Evolutionary conservation across 352 stramenopile species (phyloP).

Genomic region (Globisporangium nodosum): DNA sequence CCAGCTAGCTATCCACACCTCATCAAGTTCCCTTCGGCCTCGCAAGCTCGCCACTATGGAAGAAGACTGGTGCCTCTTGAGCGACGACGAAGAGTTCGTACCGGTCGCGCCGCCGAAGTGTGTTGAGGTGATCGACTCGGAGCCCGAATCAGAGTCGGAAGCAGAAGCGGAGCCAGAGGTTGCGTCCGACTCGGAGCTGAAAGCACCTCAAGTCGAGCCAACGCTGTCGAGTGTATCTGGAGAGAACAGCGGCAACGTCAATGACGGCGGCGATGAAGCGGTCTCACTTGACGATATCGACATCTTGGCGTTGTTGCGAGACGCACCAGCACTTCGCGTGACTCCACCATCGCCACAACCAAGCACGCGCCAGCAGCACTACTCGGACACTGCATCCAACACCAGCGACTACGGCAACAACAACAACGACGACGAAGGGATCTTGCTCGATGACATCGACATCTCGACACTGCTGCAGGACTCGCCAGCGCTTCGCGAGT

Average conservation of each 20-base stretch:
- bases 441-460: slow-evolving; percentile 14
- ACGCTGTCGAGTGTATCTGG: too few relatives aligned
- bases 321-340: slow-evolving; percentile 7
- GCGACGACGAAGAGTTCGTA: slow-evolving; percentile 27
- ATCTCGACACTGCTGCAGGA: slow-evolving; percentile 25
- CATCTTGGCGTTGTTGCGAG: slow-evolving; percentile 21
- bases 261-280: not conserved
- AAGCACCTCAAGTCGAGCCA: too few relatives aligned
- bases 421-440: not conserved
- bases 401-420: not conserved
- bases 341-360: not conserved
- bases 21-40: not conserved
- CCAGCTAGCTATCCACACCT: not conserved
- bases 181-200: too few relatives aligned
- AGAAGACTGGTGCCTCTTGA: slow-evolving; percentile 60
- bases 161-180: not conserved
- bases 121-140: slow-evolving; percentile 17
- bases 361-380: too few relatives aligned
- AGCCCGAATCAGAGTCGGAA: slow-evolving; percentile 18
- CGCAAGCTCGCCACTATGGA: slow-evolving; percentile 15
- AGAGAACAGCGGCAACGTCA: not conserved
- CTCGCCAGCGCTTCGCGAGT: not conserved
- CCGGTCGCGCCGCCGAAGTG: not conserved
- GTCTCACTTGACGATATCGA: slow-evolving; percentile 14
- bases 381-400: too few relatives aligned